Conservation (phyloP, 2,329 filamentous ascomycete species). For the Fusarium graminum region DNA sequence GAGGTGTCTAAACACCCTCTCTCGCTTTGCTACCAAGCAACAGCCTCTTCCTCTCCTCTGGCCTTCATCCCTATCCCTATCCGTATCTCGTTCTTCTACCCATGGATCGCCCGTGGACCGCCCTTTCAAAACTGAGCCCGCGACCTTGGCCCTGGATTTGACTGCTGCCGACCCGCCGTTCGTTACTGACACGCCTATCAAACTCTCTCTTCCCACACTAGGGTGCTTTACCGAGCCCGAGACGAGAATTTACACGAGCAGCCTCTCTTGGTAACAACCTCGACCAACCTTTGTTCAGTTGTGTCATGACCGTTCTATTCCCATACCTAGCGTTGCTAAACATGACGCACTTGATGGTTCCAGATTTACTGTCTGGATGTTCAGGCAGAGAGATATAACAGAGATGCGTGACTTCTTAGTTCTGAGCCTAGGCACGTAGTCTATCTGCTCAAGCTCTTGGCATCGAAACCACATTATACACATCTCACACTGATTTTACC, state of each 20-base stretch:
- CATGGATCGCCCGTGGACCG: constrained; percentile 33
- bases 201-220: constrained; percentile 6
- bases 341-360: constrained; percentile 6
- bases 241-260: constrained; percentile 20
- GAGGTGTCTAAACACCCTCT: constrained; percentile 23
- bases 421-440: constrained; percentile 28
- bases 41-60: constrained; percentile 1
- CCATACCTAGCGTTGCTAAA: constrained; percentile 22
- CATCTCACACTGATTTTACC: constrained; percentile 14
- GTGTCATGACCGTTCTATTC: constrained; percentile 31
- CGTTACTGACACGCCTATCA: constrained; percentile 23
- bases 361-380: constrained; percentile 14
- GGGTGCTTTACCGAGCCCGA: constrained; percentile 25
- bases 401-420: constrained; percentile 31
- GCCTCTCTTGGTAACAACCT: constrained; percentile 31
- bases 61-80: constrained; percentile 10
- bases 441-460: constrained; percentile 21
- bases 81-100: constrained; percentile 27
- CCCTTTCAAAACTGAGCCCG: constrained; percentile 36
- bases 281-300: constrained; percentile 19
- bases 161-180: constrained; percentile 36
- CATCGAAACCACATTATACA: constrained; percentile 15
- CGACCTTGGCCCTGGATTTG: constrained; percentile 44
- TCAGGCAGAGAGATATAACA: constrained; percentile 4
- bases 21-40: background rate